Base-by-base conservation (phyloP, 495 filamentous ascomycete species). In the Glutinoglossum americanum region DNA sequence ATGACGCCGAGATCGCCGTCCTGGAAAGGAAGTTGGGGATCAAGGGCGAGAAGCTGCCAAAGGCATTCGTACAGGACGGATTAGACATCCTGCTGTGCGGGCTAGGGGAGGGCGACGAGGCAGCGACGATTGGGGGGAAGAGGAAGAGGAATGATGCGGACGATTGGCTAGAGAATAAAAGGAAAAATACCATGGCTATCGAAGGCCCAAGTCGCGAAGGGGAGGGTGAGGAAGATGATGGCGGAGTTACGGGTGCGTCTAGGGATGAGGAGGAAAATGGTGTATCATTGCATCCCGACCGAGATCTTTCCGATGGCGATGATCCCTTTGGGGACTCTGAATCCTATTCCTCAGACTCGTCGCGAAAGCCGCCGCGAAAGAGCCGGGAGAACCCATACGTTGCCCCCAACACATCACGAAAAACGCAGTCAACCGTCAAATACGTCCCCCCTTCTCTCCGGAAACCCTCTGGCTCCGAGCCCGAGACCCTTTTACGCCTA, bases 391-490 rank as follows among this genome's bases (percentile, higher is more conserved):
- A 84, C 55, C 81, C 81, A 17, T 84, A 81, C 56, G 65, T 80
- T 58, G 76, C 81, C 7, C 80, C 80, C 13, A 66, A 69, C 1
- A 58, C 66, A 27, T 63, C 68, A 23, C 10, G 67, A 1, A 62
- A 63, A 25, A 51, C 58, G 0, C 60, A 64, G 5, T 56, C 63
- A n/a, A 55, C 68, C 5, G 66, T 65, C 17, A 83, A 94, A 79
- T 97, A 98, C 60, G 78, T 95, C 10, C 90, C 93, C 9, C 92
- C 90, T 10, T 92, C 87, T 10, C 71, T 92, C 32, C 80, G 90
- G 30, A 80, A 77, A 56, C 69, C 73, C 28, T 68, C 73, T 0
- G 71, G 76, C 11, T 79, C 79, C 0, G 81, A 85, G 54, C 72
- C 75, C 0, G 87, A 94, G 65, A 72, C 77, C 33, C 73, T 85